These are phyloP conservation scores for Quercus bicolor DNA, from an alignment of 306 rosid genomes.

Conservation along the genomic window DNA sequence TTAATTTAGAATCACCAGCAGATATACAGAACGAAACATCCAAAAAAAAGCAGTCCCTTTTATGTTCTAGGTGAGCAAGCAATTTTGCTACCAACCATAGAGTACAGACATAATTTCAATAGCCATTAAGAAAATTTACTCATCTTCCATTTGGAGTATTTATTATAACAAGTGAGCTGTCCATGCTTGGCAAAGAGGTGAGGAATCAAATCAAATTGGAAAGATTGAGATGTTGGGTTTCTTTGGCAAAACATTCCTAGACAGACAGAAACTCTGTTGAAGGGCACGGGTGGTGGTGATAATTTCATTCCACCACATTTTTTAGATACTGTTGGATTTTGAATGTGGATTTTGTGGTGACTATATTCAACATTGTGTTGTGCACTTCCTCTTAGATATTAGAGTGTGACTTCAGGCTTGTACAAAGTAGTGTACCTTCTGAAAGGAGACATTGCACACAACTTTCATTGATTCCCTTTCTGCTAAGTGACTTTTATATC, in stretches of 20 bases:
- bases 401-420: background rate
- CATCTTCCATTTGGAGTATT: background rate
- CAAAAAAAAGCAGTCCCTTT: background rate
- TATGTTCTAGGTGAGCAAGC: background rate
- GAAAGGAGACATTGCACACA: background rate
- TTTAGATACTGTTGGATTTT: constrained; percentile 1
- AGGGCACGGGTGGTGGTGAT: constrained; percentile 7
- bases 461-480: background rate
- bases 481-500: background rate
- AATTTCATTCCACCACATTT: constrained; percentile 11
- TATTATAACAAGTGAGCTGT: constrained; percentile 18
- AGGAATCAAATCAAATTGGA: constrained; percentile 14
- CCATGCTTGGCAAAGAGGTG: constrained; percentile 7
- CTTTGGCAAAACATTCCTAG: constrained; percentile 17
- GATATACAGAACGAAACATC: background rate
- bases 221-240: constrained; percentile 28
- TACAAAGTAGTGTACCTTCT: background rate
- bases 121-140: background rate
- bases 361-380: background rate
- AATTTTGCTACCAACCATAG: background rate
- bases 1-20: background rate
- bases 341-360: constrained; percentile 5
- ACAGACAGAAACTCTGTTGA: constrained; percentile 12
- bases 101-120: background rate
- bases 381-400: background rate